Evolutionary conservation across 306 rosid genomes (phyloP).

Genomic region (Dryas drummondii): DNA sequence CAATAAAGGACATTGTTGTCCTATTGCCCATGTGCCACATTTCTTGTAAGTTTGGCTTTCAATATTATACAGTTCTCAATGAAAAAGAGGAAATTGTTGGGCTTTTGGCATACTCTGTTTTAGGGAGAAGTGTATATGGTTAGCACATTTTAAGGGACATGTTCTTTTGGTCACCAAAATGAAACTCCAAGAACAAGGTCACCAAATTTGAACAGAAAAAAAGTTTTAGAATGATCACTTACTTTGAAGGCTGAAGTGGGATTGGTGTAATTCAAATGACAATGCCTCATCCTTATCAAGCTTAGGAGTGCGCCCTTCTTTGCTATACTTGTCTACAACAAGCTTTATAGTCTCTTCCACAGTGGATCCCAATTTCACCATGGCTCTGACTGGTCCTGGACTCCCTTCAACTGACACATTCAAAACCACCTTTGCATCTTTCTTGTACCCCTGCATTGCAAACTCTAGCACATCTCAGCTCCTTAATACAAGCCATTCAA

Average conservation of each 20-base stretch:
- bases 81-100: background rate
- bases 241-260: slow-evolving; percentile 86
- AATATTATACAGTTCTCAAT: background rate
- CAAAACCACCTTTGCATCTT: slow-evolving; percentile 83
- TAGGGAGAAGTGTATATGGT: too few species aligned
- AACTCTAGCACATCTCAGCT: slow-evolving; percentile 6
- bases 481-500: background rate
- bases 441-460: slow-evolving; percentile 48
- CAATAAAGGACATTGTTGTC: too few species aligned
- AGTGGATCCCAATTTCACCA: slow-evolving; percentile 76
- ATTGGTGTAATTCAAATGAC: slow-evolving; percentile 65
- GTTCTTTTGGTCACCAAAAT: background rate
- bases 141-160: background rate
- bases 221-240: slow-evolving; percentile 5
- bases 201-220: background rate
- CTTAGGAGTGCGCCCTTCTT: slow-evolving; percentile 76
- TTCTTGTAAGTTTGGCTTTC: background rate
- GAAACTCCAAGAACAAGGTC: background rate
- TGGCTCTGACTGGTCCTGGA: slow-evolving; percentile 71
- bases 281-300: slow-evolving; percentile 35
- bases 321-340: slow-evolving; percentile 60
- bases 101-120: background rate
- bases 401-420: slow-evolving; percentile 89
- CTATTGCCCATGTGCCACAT: background rate
- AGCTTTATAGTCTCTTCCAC: slow-evolving; percentile 66